These are phyloP conservation scores for Erysimum cheiri DNA, from an alignment of 441 rosid genomes.

Conservation along the genomic window DNA sequence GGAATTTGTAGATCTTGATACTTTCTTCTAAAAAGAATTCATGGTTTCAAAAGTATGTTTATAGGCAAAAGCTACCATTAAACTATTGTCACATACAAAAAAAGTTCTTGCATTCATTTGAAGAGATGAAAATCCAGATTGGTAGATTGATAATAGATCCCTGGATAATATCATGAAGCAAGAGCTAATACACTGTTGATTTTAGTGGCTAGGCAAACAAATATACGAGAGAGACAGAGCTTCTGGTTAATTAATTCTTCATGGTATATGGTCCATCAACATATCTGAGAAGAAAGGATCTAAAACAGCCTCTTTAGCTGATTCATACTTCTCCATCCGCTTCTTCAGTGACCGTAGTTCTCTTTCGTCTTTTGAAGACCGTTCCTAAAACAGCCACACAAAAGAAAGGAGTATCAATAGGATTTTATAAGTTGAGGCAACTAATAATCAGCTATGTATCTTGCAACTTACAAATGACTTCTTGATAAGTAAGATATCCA, in stretches of 20 bases:
- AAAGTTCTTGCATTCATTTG: conserved; percentile 21
- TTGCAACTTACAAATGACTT: conserved; percentile 82
- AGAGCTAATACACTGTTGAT: conserved; percentile 24
- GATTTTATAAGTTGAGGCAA: conserved; percentile 19
- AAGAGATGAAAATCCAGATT: conserved; percentile 12
- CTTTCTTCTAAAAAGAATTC: conserved; percentile 41
- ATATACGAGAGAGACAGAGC: conserved; percentile 10
- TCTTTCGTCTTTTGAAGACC: conserved; percentile 67
- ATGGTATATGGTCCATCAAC: conserved; percentile 43
- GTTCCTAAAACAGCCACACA: conserved; percentile 51
- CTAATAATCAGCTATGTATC: conserved; percentile 5
- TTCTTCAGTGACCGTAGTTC: conserved; percentile 80
- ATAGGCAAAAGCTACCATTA: conserved; percentile 47
- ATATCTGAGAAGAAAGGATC: conserved; percentile 74
- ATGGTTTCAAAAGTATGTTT: conserved; percentile 50
- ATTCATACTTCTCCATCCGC: conserved; percentile 68
- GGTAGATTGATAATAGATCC: conserved; percentile 7
- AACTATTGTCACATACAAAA: conserved; percentile 28
- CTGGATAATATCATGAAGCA: conserved; percentile 12
- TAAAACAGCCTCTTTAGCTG: conserved; percentile 73
- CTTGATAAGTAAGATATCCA: conserved; percentile 78
- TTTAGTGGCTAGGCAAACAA: conserved; percentile 23
- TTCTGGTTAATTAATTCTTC: conserved; percentile 28
- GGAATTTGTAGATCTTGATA: conserved; percentile 45
- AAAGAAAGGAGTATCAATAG: conserved; percentile 1